Conservation (phyloP, 2,329 filamentous ascomycete genomes). For the Pseudocercospora fuligena region DNA sequence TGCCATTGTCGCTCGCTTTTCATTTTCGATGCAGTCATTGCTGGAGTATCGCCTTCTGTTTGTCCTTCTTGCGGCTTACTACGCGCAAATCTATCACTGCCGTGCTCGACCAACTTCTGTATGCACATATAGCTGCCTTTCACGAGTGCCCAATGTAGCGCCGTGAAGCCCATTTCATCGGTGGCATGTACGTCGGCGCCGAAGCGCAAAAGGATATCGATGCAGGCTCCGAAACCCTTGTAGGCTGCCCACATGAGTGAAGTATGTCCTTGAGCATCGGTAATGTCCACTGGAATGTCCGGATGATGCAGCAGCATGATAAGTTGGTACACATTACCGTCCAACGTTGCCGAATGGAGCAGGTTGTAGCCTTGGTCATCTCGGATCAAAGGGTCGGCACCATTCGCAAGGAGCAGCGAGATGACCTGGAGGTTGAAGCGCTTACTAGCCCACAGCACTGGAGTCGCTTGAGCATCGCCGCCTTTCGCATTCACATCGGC, state of each 20-base stretch:
- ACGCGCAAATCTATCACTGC: conserved; percentile 88
- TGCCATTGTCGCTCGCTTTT: conserved; percentile 84
- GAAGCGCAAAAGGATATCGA: conserved; percentile 92
- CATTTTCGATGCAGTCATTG: conserved; percentile 84
- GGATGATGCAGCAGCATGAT: conserved; percentile 85
- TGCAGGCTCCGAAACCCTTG: conserved; percentile 90
- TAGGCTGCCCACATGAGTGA: conserved; percentile 99
- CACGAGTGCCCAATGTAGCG: conserved; percentile 94
- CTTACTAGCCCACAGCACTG: conserved; percentile 96
- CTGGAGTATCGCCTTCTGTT: conserved; percentile 82
- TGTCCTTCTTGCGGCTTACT: conserved; percentile 58
- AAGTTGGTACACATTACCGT: conserved; percentile 90
- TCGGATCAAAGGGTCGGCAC: conserved; percentile 88
- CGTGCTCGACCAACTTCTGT: conserved; percentile 93
- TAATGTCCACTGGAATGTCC: conserved; percentile 89
- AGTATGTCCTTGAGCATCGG: conserved; percentile 89
- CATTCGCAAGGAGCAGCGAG: conserved; percentile 85
- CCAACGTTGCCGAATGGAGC: conserved; percentile 93
- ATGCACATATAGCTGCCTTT: conserved; percentile 90
- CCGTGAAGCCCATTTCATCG: conserved; percentile 92
- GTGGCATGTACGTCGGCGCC: conserved; percentile 89
- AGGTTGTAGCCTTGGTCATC: conserved; percentile 98
- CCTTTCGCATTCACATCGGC: conserved; percentile 95
- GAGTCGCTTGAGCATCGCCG: conserved; percentile 91
- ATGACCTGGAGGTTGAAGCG: conserved; percentile 96